Base-by-base conservation (phyloP, 345 rosid genomes). In the Viola odorata region DNA sequence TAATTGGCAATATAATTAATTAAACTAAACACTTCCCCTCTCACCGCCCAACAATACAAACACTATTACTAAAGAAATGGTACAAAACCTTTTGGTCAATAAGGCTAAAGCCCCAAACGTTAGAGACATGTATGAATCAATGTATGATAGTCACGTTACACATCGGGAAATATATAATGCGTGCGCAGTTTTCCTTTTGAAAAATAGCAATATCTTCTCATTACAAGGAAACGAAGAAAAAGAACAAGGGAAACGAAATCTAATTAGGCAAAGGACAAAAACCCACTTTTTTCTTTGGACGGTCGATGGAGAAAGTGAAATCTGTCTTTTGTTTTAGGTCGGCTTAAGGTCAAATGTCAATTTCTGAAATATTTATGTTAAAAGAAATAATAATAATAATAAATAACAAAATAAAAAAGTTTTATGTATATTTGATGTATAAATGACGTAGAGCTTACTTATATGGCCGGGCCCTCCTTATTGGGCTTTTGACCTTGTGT, bases 231-330 rank as follows among this genome's bases (percentile, higher is more conserved):
- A 0, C 3, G 12, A 55, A 23, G 14, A 9, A 8, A 5, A 15
- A 8, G 4, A 45, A 13, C 5, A 6, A 61, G 44, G 15, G 8
- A 16, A 40, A 11, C 37, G 13, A 49, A 5, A 41, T 2, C 32
- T 23, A 12, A 40, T 23, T 40, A 57, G 58, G 6, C n/a, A 17
- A 17, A 53, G 32, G 49, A 69, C 8, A 39, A 0, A 5, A 10
- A 58, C 16, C 32, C 56, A 7, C 14, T 5, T 71, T 75, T 73
- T 74, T 79, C 86, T 77, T 74, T 79, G 86, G 86, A 32, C 86
- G 86, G 86, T 69, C 69, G 75, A 74, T 62, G 42, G n/a, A 38
- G 61, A 73, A 51, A 63, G 64, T 48, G 61, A 61, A 48, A 67
- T 7, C 51, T 58, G 17, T 16, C 39, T 57, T 37, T 45, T 58